Base-by-base conservation (phyloP, 345 rosid species). In the Durio zibethinus region DNA sequence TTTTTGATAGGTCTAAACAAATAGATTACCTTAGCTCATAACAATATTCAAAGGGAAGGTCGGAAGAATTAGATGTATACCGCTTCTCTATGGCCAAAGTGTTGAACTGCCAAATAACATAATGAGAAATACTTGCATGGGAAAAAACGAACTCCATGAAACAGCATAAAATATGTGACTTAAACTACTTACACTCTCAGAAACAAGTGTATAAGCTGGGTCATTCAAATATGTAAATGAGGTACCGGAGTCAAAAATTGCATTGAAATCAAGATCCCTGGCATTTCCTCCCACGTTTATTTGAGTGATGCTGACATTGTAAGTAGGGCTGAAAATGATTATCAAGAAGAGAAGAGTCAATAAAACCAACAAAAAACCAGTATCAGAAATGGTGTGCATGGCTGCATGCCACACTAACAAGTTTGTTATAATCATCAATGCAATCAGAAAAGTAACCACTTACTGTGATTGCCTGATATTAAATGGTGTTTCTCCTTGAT, bases 191-290 rank as follows among this genome's bases (percentile, higher is more conserved):
- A 96, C 98, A n/a, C 80, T 85, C 68, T 88, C 81, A 53, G 97
- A 47, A 42, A 94, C 81, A 67, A 83, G 78, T 0, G 91, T 83
- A 83, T 92, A 97, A 59, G 95, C 90, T 9, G 88, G 95, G 71
- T 89, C 88, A 18, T 90, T 97, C 81, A 97, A 86, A 78, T 91
- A 94, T 25, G 99, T 90, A 78, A 97, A 97, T 5, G 98, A 92
- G 76, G 98, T 97, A 35, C 99, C 99, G 1, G 99, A 79, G 84
- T 97, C 99, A 63, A 93, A 92, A 82, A 94, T 89, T 83, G 97
- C 94, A 81, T 72, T 43, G 57, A 91, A 91, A 33, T 89, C 90
- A 57, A 88, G 81, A 89, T 89, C 83, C 0, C 52, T 40, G 12
- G 86, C 78, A 33, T 81, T 87, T 52, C 87, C 97, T 78, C 89